Conservation (phyloP, 1,284 basidiomycete genomes). For the Exobasidium cylindrosporum region DNA sequence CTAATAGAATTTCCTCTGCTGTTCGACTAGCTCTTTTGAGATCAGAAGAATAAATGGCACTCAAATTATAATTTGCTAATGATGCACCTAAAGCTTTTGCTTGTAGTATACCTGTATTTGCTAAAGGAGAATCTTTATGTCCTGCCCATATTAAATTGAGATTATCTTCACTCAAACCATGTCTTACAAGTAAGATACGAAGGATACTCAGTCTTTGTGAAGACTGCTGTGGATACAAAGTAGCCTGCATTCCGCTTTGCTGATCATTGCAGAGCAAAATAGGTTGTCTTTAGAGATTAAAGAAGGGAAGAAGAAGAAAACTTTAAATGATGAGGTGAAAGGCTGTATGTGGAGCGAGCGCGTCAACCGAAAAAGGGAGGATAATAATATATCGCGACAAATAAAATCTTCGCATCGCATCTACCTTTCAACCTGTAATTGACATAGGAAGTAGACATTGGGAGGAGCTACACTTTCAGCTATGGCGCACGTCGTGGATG, state of each 20-base stretch:
- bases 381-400: too few species aligned
- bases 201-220: slow-evolving; percentile 21
- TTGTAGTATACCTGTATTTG: slow-evolving; percentile 82
- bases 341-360: slow-evolving; percentile 18
- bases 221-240: not conserved
- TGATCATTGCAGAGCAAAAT: not conserved
- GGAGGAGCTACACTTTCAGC: not conserved
- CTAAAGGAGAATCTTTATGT: slow-evolving; percentile 75
- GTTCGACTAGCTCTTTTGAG: slow-evolving; percentile 74
- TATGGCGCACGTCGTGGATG: slow-evolving; percentile 20
- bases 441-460: not conserved
- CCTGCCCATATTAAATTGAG: slow-evolving; percentile 69
- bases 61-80: slow-evolving; percentile 64
- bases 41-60: slow-evolving; percentile 73
- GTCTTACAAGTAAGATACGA: slow-evolving; percentile 37
- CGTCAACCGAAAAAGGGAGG: not conserved
- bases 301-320: too few species aligned
- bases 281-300: not conserved
- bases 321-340: too few species aligned
- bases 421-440: not conserved
- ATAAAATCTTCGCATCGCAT: too few species aligned
- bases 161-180: slow-evolving; percentile 54
- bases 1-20: slow-evolving; percentile 65
- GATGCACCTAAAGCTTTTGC: slow-evolving; percentile 71
- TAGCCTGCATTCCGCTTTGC: not conserved